phyloP scores from a whole-genome alignment of 2,329 filamentous ascomycete species.

The Cordyceps cicadae region DNA sequence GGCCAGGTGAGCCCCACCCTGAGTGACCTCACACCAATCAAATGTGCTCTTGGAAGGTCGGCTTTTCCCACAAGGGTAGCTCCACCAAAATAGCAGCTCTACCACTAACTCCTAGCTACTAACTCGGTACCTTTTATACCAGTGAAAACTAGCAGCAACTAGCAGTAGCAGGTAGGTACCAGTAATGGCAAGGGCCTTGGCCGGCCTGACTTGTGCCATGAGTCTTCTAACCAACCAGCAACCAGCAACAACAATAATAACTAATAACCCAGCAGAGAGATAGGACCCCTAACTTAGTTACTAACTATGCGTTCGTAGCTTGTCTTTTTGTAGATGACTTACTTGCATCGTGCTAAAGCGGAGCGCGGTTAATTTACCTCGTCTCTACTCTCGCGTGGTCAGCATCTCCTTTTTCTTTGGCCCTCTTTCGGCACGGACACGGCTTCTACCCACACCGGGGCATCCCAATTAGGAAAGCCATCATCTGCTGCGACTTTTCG shows the following conservation, averaged over 20 bases:
- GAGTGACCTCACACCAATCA: not conserved
- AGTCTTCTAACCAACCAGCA: not conserved
- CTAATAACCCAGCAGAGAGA: not conserved
- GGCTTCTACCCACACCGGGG: not conserved
- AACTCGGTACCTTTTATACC: too few relatives aligned
- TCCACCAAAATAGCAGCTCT: not conserved
- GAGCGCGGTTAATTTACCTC: not conserved
- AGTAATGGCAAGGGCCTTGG: not conserved
- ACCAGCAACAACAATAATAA: too few relatives aligned
- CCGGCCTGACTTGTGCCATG: not conserved
- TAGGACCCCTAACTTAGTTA: not conserved
- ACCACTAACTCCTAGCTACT: too few relatives aligned
- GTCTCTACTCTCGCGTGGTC: not conserved
- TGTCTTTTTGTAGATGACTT: not conserved
- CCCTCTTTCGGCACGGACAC: not conserved
- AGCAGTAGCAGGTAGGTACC: too few relatives aligned
- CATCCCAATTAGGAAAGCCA: not conserved
- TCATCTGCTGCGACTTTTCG: not conserved
- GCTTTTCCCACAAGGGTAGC: not conserved
- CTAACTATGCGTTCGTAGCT: slow-evolving; percentile 3
- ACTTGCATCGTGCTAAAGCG: not conserved
- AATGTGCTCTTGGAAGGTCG: not conserved
- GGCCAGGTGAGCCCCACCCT: not conserved
- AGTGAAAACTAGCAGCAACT: too few relatives aligned
- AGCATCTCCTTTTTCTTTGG: not conserved